A percentile compares a stretch with the other conserved stretches of the same genome.
Conservation (phyloP, 345 rosid genomes). For the Draba incana region DNA sequence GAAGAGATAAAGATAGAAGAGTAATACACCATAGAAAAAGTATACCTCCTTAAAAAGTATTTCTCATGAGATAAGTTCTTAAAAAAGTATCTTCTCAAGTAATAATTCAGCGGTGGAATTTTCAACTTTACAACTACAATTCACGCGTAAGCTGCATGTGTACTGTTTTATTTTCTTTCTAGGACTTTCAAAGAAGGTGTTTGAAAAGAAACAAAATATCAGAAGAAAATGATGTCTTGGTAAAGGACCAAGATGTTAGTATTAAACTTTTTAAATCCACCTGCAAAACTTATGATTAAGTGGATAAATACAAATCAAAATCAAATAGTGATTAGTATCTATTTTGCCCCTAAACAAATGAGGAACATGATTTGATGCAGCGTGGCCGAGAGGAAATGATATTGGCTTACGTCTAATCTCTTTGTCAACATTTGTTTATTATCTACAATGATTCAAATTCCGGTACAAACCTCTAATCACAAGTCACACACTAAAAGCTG, state of each 20-base stretch:
- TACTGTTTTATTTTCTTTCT: background rate
- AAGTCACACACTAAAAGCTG: background rate
- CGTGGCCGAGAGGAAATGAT: slow-evolving; percentile 36
- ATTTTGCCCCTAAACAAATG: slow-evolving; percentile 29
- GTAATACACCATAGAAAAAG: too few species aligned
- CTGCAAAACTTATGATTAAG: slow-evolving; percentile 24
- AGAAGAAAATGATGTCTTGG: background rate
- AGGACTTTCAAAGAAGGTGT: slow-evolving; percentile 5
- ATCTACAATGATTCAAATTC: slow-evolving; percentile 22
- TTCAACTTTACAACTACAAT: slow-evolving; percentile 39
- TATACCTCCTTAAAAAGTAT: too few species aligned
- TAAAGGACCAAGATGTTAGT: slow-evolving; percentile 1
- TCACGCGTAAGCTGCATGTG: slow-evolving; percentile 37
- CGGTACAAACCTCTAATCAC: slow-evolving; percentile 21
- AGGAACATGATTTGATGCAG: slow-evolving; percentile 46
- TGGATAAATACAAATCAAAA: slow-evolving; percentile 25
- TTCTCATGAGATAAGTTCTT: too few species aligned
- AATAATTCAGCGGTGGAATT: slow-evolving; percentile 38
- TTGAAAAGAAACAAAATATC: slow-evolving; percentile 23
- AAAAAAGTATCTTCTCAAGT: too few species aligned
- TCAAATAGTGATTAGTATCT: slow-evolving; percentile 20
- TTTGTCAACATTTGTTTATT: slow-evolving; percentile 6
- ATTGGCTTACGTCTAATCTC: slow-evolving; percentile 41
- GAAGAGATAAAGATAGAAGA: too few species aligned
- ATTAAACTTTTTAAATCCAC: slow-evolving; percentile 2